A percentile compares a stretch with the other conserved stretches of the same genome.
Conservation (phyloP, 2,329 filamentous ascomycete species). For the Pseudogymnoascus sp. region DNA sequence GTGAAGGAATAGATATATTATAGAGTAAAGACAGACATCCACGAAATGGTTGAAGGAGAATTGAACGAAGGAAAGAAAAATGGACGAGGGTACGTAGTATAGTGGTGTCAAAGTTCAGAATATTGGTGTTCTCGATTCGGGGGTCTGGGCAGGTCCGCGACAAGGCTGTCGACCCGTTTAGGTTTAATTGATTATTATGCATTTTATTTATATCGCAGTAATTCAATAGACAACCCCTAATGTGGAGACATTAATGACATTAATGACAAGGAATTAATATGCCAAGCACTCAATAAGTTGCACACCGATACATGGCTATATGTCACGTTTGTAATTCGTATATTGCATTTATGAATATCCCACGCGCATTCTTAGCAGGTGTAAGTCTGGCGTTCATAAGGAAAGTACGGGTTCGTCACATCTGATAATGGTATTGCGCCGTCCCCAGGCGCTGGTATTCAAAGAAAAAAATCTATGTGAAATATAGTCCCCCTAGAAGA, state of each 20-base stretch:
- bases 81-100: constrained; percentile 5
- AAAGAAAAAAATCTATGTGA: constrained; percentile 2
- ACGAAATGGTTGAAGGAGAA: not conserved
- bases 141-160: not conserved
- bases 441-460: constrained; percentile 1
- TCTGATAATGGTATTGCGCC: constrained; percentile 4
- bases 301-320: not conserved
- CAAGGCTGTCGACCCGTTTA: constrained; percentile 9
- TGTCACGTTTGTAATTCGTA: not conserved
- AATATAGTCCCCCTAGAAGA: constrained; percentile 37
- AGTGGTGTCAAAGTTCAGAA: constrained; percentile 2
- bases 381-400: constrained; percentile 1
- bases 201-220: constrained; percentile 4
- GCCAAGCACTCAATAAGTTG: not conserved
- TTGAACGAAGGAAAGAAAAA: constrained; percentile 1
- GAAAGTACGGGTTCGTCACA: not conserved
- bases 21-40: constrained; percentile 7
- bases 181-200: constrained; percentile 6
- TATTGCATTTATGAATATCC: not conserved
- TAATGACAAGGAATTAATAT: not conserved
- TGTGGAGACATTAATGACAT: not conserved
- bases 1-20: not conserved
- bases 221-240: constrained; percentile 5
- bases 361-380: not conserved
- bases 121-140: constrained; percentile 7